Evolutionary conservation across 345 rosid species (phyloP).

Genomic region (Odontarrhena argentea): DNA sequence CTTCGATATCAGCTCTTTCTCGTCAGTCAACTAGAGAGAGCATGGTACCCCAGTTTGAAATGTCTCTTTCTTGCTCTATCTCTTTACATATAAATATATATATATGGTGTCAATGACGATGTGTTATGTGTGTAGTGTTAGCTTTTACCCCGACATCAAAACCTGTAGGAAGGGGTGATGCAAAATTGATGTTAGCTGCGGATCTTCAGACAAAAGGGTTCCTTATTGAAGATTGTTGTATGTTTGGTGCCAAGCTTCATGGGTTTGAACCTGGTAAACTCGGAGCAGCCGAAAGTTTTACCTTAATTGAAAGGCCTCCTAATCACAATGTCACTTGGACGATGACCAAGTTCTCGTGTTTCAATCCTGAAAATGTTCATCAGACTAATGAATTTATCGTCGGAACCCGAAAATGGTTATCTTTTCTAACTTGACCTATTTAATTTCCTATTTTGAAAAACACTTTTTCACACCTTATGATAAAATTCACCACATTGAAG

Average conservation of each 20-base stretch:
- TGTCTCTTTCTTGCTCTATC: slow-evolving; percentile 26
- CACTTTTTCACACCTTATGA: background rate
- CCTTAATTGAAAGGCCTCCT: slow-evolving; percentile 32
- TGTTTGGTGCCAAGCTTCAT: slow-evolving; percentile 33
- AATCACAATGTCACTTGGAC: slow-evolving; percentile 38
- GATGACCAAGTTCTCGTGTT: slow-evolving; percentile 30
- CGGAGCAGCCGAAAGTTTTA: slow-evolving; percentile 31
- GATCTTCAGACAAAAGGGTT: slow-evolving; percentile 27
- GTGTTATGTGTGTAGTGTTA: slow-evolving; percentile 1
- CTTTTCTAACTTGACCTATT: background rate
- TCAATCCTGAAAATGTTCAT: background rate
- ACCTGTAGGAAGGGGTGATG: background rate
- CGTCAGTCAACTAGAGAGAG: slow-evolving; percentile 9
- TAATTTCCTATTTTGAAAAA: background rate
- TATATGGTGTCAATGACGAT: background rate
- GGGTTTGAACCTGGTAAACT: background rate
- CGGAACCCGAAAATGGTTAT: slow-evolving; percentile 35
- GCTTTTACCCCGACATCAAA: background rate
- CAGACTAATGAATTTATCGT: slow-evolving; percentile 32
- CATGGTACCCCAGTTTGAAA: background rate
- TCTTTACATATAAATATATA: background rate
- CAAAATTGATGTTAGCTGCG: background rate
- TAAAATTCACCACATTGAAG: background rate
- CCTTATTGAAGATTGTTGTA: slow-evolving; percentile 30
- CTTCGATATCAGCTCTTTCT: slow-evolving; percentile 1